Evolutionary conservation across 129 eudicot genomes (phyloP).

Genomic region (Scalesia atractyloides): DNA sequence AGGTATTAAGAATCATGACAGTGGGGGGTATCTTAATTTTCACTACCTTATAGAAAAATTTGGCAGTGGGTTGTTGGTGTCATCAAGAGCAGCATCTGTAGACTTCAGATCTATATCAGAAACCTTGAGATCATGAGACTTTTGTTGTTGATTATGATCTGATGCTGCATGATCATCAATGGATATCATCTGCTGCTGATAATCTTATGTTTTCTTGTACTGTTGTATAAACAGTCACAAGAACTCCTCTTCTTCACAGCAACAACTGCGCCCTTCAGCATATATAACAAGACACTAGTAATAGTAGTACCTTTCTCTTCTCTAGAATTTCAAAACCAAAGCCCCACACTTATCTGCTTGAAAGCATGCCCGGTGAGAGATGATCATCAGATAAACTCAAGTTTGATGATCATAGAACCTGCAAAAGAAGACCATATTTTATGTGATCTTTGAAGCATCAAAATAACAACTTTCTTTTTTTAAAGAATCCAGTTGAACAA

Average conservation of each 20-base stretch:
- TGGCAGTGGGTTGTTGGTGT: conserved; percentile 38
- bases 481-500: conserved; percentile 36
- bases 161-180: conserved; percentile 76
- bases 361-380: conserved; percentile 32
- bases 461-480: conserved; percentile 20
- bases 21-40: conserved; percentile 11
- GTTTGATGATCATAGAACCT: conserved; percentile 30
- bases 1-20: conserved; percentile 17
- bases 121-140: conserved; percentile 44
- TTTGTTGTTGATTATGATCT: conserved; percentile 43
- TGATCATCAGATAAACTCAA: conserved; percentile 40
- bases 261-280: conserved; percentile 75
- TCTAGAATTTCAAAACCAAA: conserved; percentile 36
- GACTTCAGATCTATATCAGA: conserved; percentile 43
- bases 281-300: conserved; percentile 45
- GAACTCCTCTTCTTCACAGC: conserved; percentile 57
- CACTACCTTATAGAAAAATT: conserved; percentile 76
- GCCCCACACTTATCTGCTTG: conserved; percentile 44
- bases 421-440: conserved; percentile 53
- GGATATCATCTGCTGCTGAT: conserved; percentile 91
- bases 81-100: conserved; percentile 43
- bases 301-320: conserved; percentile 26
- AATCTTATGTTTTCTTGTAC: conserved; percentile 61
- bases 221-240: conserved; percentile 77
- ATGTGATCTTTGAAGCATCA: conserved; percentile 44